Percentiles rank a stretch among this genome's conserved stretches.
phyloP scores from a whole-genome alignment of 1,284 basidiomycete species.

The Microbotryum violaceum region DNA sequence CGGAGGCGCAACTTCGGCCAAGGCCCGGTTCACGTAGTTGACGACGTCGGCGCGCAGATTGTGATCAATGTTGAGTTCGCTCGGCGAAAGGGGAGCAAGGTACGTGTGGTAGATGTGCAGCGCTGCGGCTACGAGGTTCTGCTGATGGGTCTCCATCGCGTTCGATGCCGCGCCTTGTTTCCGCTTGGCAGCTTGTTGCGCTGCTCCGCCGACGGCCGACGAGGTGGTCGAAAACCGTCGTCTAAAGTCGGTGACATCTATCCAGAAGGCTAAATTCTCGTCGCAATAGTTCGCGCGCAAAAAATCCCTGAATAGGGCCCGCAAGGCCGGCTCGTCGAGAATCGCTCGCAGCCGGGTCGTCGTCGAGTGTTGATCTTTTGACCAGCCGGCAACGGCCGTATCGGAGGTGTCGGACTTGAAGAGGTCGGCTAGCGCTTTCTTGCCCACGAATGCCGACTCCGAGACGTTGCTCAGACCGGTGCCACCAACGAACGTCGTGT shows the following conservation, averaged over 20 bases:
- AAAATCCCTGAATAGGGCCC: conserved; percentile 88
- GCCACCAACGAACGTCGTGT: conserved; percentile 5
- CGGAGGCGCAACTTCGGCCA: conserved; percentile 38
- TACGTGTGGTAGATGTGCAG: conserved; percentile 93
- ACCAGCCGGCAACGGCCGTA: conserved; percentile 40
- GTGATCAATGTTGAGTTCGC: conserved; percentile 97
- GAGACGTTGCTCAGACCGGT: conserved; percentile 19
- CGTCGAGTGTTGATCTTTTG: conserved; percentile 60
- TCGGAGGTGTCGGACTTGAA: conserved; percentile 27
- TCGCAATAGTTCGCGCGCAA: conserved; percentile 92
- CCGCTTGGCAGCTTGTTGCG: conserved; percentile 40
- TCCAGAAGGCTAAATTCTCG: conserved; percentile 94
- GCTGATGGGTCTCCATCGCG: conserved; percentile 96
- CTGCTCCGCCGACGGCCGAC: conserved; percentile 59
- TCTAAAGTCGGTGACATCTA: conserved; percentile 96
- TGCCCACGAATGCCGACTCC: conserved; percentile 18
- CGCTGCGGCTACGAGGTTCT: conserved; percentile 85
- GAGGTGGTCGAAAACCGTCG: conserved; percentile 90
- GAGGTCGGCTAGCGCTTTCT: conserved; percentile 24
- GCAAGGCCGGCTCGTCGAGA: conserved; percentile 82
- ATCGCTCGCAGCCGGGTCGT: conserved; percentile 86
- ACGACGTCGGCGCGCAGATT: conserved; percentile 88
- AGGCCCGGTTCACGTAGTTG: conserved; percentile 66
- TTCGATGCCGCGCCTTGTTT: conserved; percentile 51
- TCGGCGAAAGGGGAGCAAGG: conserved; percentile 86